Evolutionary conservation across 495 filamentous ascomycete species (phyloP).

Genomic region (Lentithecium fluviatile): DNA sequence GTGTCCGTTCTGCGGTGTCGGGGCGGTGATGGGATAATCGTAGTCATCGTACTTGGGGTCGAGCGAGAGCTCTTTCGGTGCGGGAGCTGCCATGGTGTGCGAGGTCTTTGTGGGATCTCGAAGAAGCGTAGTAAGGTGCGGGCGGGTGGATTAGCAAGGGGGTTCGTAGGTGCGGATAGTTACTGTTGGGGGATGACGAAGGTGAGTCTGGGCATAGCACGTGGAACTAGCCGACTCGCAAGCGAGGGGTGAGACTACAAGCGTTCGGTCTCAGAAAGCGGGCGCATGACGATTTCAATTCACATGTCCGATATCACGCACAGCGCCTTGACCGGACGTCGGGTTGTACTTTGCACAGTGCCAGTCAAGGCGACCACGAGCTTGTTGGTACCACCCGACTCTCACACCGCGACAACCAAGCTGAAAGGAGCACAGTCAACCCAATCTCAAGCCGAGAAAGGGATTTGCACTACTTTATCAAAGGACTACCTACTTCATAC

Average conservation of each 20-base stretch:
- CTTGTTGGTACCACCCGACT: too few relatives aligned
- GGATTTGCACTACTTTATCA: constrained; percentile 4
- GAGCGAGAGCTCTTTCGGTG: constrained; percentile 50
- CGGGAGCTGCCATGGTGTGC: constrained; percentile 28
- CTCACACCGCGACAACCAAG: too few relatives aligned
- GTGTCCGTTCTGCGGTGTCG: constrained; percentile 69
- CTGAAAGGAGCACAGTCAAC: constrained; percentile 5
- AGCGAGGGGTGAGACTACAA: background rate
- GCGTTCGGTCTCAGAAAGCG: background rate
- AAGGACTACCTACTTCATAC: constrained; percentile 16
- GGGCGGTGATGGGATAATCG: constrained; percentile 81
- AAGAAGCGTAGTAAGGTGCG: background rate
- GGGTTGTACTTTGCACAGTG: too few relatives aligned
- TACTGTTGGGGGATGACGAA: constrained; percentile 21
- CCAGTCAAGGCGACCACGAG: too few relatives aligned
- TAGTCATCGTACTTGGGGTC: constrained; percentile 95
- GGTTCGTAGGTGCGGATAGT: background rate
- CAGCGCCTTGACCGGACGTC: too few relatives aligned
- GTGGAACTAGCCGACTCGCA: background rate
- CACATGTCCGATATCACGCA: too few relatives aligned
- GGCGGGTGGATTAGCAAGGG: background rate
- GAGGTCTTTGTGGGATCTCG: background rate
- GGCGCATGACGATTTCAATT: too few relatives aligned
- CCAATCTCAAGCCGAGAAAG: background rate
- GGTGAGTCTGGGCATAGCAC: constrained; percentile 23